Evolutionary conservation across 164 flowering plant species (phyloP).

Genomic region (Tetracentron sinense): DNA sequence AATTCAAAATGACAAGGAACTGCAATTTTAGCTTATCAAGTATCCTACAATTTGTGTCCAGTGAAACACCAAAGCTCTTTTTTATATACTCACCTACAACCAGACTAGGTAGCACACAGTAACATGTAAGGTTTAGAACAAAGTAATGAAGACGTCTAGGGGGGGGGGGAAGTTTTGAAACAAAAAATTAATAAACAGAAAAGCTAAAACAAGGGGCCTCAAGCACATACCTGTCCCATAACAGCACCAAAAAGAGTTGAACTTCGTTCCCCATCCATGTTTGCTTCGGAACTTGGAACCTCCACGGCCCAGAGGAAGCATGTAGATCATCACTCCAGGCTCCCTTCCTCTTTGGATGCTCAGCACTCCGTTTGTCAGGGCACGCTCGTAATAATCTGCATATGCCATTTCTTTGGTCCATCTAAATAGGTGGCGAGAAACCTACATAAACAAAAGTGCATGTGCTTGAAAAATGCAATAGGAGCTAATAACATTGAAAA

Average conservation of each 20-base stretch:
- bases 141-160: not conserved
- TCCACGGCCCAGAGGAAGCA: conserved; percentile 69
- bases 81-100: no score
- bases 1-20: not conserved
- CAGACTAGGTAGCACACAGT: no score
- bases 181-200: not conserved
- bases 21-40: no score
- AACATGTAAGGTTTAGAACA: no score
- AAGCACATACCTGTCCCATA: conserved; percentile 65
- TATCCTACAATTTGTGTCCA: no score
- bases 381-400: conserved; percentile 80
- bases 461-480: not conserved
- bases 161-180: not conserved
- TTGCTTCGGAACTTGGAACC: conserved; percentile 49
- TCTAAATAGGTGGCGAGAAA: conserved; percentile 58
- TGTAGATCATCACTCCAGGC: conserved; percentile 78
- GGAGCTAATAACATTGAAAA: not conserved
- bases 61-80: no score
- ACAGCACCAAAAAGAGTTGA: conserved; percentile 70
- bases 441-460: conserved; percentile 25
- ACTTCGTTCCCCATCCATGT: conserved; percentile 65
- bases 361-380: conserved; percentile 67
- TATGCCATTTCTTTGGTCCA: conserved; percentile 72
- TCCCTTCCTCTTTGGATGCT: conserved; percentile 70
- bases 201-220: not conserved